Percentiles rank a stretch among this genome's conserved stretches.
These are phyloP conservation scores for Schizosaccharomyces cryophilus DNA, from an alignment of 805 yeast species.

Conservation along the genomic window DNA sequence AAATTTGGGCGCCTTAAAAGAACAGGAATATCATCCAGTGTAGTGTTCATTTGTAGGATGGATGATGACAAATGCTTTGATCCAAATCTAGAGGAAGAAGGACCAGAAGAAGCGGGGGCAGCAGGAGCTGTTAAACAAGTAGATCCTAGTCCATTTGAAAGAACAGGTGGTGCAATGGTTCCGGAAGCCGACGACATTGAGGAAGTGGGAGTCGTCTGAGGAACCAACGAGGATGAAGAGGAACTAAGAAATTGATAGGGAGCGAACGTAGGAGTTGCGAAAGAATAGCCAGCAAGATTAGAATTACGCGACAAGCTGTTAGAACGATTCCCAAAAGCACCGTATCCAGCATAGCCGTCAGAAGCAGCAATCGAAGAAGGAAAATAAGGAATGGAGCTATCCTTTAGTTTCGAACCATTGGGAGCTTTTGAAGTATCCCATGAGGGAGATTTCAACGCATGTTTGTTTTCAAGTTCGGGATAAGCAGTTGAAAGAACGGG, in stretches of 20 bases:
- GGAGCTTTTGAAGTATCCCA: neutral
- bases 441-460: neutral
- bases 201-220: neutral
- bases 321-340: neutral
- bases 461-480: neutral
- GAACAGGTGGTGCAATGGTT: no score
- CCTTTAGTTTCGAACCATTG: no score
- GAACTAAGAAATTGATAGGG: neutral
- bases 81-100: neutral
- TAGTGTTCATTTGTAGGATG: neutral
- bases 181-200: no score
- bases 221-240: neutral
- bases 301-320: neutral
- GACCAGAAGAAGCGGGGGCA: neutral
- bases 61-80: neutral
- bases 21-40: neutral
- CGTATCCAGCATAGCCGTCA: neutral
- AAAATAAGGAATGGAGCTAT: no score
- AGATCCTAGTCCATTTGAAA: neutral
- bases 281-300: neutral
- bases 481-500: neutral
- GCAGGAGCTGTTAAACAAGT: neutral
- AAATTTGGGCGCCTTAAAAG: neutral
- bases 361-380: neutral
- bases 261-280: neutral